Evolutionary conservation across 139 green algal genomes (phyloP), one percentile per base, ranked within the genome.

Genomic region (Bryopsis sp.): DNA sequence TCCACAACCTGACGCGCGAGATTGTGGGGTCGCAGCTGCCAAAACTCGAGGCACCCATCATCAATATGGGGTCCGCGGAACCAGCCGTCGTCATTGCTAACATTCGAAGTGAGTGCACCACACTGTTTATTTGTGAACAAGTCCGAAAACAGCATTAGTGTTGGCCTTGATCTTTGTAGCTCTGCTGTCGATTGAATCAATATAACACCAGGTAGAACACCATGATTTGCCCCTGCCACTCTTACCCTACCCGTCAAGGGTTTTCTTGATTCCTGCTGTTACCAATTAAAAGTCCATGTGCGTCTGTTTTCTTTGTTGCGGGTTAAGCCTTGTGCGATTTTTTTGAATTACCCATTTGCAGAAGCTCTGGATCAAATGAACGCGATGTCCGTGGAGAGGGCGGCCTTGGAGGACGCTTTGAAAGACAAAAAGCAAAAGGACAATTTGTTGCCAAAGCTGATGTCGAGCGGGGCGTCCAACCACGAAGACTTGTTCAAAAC

Each of bases 381-480:
- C 61, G 64, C 66, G 28, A 47, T 93, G 36, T 66, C 47, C 2
- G 33, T 58, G 11, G 72, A 94, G 60, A 47, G 86, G 3, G 82
- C 88, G 26, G 82, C 75, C 39, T 81, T 97, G 47, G 91, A 97
- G 83, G 90, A 97, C 62, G 77, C 74, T 15, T 75, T 96, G 8
- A 88, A 88, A 76, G 85, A 90, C 46, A 78, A 84, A 47, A 95
- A 93, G 73, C 76, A 65, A 58, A 84, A 76, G 59, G 91, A 97
- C 82, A 94, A 97, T 82, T 87, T 96, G 39, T 76, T 97, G 76
- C 85, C 88, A 15, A 82, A 84, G 70, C 77, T 97, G 64, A 91
- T 97, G 90, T 76, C 80, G 11, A 73, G 60, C 7, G 39, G 58
- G 3, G 68, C 15, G 19, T 54, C 43, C 43, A n/a, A n/a, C n/a